Conservation (phyloP, 1,139 yeast species). For the Meyerozyma smithsonii region DNA sequence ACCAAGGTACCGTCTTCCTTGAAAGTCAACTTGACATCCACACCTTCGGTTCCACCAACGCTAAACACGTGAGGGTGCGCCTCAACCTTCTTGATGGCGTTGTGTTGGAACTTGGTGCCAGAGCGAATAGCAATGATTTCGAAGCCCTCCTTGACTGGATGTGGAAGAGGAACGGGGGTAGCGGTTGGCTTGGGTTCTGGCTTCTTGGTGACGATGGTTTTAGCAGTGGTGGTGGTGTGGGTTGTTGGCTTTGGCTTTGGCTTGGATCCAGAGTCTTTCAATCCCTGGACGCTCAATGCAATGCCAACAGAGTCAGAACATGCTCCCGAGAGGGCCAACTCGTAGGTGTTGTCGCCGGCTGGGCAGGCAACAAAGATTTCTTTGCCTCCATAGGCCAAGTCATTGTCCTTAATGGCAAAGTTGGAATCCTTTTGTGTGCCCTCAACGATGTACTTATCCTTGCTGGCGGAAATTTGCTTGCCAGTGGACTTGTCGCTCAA, state of each 20-base stretch:
- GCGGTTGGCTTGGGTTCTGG: neutral
- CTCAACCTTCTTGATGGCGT: constrained; percentile 22
- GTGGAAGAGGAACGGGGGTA: constrained; percentile 1
- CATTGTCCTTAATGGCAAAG: constrained; percentile 19
- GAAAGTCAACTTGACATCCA: constrained; percentile 19
- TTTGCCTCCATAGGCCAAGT: constrained; percentile 19
- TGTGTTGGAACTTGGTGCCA: constrained; percentile 19
- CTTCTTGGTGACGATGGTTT: neutral
- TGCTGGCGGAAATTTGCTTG: neutral
- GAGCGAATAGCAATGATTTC: constrained; percentile 18
- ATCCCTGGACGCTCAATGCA: neutral
- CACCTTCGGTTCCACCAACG: constrained; percentile 28
- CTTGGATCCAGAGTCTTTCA: neutral
- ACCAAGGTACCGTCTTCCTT: constrained; percentile 21
- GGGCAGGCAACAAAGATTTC: constrained; percentile 5
- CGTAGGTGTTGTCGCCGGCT: neutral
- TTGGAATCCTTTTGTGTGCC: neutral
- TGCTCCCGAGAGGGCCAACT: neutral
- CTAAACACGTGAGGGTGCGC: constrained; percentile 27
- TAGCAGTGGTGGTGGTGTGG: neutral
- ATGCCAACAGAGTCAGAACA: neutral
- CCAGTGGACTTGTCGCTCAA: constrained; percentile 6
- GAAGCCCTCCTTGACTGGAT: constrained; percentile 9
- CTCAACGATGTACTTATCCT: neutral
- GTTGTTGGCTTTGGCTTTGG: neutral